Base-by-base conservation (phyloP, 1,284 basidiomycete species). In the Ustilago hordei region DNA sequence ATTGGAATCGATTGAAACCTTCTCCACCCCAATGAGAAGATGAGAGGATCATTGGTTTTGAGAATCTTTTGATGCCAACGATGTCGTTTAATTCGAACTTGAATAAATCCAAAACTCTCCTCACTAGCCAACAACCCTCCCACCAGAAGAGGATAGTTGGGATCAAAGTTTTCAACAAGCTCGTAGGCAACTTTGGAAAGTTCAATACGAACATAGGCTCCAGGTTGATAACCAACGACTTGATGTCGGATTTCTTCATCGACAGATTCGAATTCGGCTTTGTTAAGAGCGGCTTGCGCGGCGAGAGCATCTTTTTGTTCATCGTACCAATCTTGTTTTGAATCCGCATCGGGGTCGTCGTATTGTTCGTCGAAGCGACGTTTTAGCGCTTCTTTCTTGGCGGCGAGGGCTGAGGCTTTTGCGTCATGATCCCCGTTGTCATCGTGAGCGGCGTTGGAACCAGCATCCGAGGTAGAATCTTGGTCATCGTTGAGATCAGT, bases 341-440 rank as follows among this genome's bases (percentile, higher is more conserved):
- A 54, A 17, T 69, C 77, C 0, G 72, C 70, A 68, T 93, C 92
- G 1, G 93, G 93, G 82, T 95, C 94, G 85, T 98, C 95, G 86
- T 98, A 98, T 87, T 97, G 93, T 84, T 95, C 93, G 87, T 99
- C 94, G 85, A 98, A 98, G 86, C 96, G 96, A 77, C 92, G 91
- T 87, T 98, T 98, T 66, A 98, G 89, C 1, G 90, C 91, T 80
- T 93, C 94, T 87, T 98, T 98, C 88, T 97, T 98, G 48, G 90
- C 90, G 6, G 92, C 91, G 35, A 98, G 90, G 88, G 81, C 73
- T 2, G 89, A 89, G 7, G 90, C 90, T 36, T 89, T 88, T 0
- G 88, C 81, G 2, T 87, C 84, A 62, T 89, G 89, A 28, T 62
- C 63, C 47, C 32, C 75, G 58, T 85, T 85, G 55, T 85, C 85